phyloP scores from a whole-genome alignment of 768 basidiomycete species.

The Russula griseocarnosa region DNA sequence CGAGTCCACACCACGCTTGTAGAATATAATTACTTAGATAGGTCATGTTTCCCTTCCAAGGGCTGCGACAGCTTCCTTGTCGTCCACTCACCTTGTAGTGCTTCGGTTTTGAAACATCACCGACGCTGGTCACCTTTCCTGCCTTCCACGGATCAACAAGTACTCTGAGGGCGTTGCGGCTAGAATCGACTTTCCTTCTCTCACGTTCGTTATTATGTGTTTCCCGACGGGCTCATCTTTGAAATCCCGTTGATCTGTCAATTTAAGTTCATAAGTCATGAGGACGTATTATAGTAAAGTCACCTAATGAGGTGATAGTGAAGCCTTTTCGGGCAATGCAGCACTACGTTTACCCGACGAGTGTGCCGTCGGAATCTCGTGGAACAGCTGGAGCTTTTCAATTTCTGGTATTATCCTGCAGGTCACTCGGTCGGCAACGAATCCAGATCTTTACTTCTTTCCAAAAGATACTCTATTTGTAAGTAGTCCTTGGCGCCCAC shows the following conservation, averaged over 20 bases:
- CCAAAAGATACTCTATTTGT: background rate
- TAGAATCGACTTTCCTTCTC: background rate
- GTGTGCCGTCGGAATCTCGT: background rate
- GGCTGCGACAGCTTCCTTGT: background rate
- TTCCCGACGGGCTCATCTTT: background rate
- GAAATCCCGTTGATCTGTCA: background rate
- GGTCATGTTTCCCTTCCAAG: background rate
- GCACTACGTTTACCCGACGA: background rate
- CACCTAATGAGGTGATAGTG: background rate
- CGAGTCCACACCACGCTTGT: background rate
- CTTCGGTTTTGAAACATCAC: background rate
- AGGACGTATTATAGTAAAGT: background rate
- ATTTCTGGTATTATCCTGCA: background rate
- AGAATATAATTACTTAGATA: background rate
- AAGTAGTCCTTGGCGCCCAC: too few relatives aligned
- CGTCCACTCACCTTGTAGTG: background rate
- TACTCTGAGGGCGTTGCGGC: background rate
- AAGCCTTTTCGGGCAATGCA: too few relatives aligned
- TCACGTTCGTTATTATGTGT: background rate
- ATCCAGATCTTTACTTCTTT: constrained; percentile 1
- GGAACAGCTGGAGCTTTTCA: background rate
- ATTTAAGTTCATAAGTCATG: constrained; percentile 3
- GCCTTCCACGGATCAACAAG: background rate
- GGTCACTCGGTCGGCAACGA: constrained; percentile 2
- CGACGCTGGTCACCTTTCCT: background rate